Evolutionary conservation across 345 rosid genomes (phyloP), one percentile per base, ranked within the genome.

Genomic region (Jatropha curcas): DNA sequence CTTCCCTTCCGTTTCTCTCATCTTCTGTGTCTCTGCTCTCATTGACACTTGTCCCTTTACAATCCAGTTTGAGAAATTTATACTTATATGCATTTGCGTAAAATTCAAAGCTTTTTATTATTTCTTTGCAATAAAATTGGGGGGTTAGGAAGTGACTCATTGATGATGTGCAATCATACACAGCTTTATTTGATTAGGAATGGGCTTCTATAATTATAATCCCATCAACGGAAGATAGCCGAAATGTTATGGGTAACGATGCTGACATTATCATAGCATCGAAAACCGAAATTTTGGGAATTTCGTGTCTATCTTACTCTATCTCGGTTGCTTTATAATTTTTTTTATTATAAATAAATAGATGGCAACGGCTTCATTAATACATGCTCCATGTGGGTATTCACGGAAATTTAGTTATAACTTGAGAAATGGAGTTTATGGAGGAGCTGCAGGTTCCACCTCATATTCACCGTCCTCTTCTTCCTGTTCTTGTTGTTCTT

Each of bases 311-410:
- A 25, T 53, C 24, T 25, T 27, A 27, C 10, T 67, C 61, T 10
- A 10, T 33, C 14, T 56, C 8, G 31, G 24, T 34, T 1, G 4
- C 27, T 24, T 4, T 14, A 7, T 10, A 16, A 13, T 27, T 51
- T 17, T 73, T 45, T 41, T 9, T 61, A 24, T 60, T 7, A 39
- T 1, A 71, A 22, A 67, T 35, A 57, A 56, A 46, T 13, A 60
- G 61, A 88, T 87, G 89, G 86, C 89, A 12, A 25, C 85, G 4
- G 75, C 88, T 61, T 76, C 86, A 72, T 60, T 84, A 39, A 20
- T 85, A 35, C 90, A 76, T 70, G 86, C 88, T 76, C 80, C 72
- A 14, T 83, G 75, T 63, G 77, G 74, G n/a, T 84, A 68, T 77
- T 81, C 80, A 46, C 81, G 77, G 0, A 74, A 82, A 56, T 71